Conservation (phyloP, 2,329 filamentous ascomycete species). For the Cytospora chrysosperma region DNA sequence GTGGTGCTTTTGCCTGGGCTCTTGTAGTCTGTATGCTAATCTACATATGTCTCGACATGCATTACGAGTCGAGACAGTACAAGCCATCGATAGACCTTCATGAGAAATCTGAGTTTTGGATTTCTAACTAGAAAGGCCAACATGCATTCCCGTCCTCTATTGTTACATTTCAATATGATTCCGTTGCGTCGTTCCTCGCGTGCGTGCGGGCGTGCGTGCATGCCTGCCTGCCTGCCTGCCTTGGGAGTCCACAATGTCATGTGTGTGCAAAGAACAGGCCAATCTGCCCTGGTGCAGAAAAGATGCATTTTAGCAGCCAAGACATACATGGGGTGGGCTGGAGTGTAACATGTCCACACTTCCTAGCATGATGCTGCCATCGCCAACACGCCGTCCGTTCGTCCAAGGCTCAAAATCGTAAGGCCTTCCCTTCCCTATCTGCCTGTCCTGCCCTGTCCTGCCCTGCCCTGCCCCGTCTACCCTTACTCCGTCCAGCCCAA, state of each 20-base stretch:
- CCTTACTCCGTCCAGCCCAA: no score
- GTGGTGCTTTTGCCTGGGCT: background rate
- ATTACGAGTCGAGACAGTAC: background rate
- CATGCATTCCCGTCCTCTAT: conserved; percentile 13
- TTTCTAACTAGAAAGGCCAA: background rate
- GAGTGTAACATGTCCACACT: background rate
- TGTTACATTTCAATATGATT: conserved; percentile 6
- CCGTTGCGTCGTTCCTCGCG: background rate
- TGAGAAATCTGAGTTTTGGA: background rate
- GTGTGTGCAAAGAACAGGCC: background rate
- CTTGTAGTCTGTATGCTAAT: background rate
- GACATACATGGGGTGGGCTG: background rate
- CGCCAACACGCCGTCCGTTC: background rate
- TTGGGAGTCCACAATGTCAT: background rate
- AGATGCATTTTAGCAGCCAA: background rate
- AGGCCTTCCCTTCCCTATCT: background rate
- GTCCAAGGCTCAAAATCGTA: background rate
- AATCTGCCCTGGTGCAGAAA: background rate
- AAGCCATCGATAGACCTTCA: background rate
- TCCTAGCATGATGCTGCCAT: background rate
- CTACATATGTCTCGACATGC: no score
- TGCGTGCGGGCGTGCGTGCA: background rate
- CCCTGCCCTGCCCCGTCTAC: background rate
- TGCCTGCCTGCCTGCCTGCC: background rate
- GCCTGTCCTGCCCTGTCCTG: background rate